phyloP scores from a whole-genome alignment of 2,329 filamentous ascomycete genomes.

The Fusarium tuaranense region DNA sequence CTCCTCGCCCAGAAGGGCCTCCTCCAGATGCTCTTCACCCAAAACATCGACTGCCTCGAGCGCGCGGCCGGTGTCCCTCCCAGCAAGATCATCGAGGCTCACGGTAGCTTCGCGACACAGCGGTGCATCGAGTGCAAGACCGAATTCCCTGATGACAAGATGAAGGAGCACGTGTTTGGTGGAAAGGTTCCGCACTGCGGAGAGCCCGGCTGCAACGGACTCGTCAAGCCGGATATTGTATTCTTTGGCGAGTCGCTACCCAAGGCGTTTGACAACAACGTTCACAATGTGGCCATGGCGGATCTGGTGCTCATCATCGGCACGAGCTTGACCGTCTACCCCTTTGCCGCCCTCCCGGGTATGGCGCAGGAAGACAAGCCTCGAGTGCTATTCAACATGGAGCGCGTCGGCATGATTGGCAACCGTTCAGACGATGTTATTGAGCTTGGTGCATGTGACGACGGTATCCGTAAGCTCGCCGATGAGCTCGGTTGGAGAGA shows the following conservation, averaged over 20 bases:
- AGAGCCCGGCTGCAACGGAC: constrained; percentile 72
- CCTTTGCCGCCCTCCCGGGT: constrained; percentile 85
- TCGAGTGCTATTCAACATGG: constrained; percentile 87
- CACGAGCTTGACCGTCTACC: constrained; percentile 87
- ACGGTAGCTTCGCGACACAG: constrained; percentile 93
- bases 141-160: constrained; percentile 77
- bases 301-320: constrained; percentile 89
- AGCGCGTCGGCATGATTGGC: constrained; percentile 84
- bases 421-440: constrained; percentile 85
- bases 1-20: constrained; percentile 83
- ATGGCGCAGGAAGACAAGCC: constrained; percentile 73
- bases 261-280: constrained; percentile 49
- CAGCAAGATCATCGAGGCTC: constrained; percentile 89
- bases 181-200: constrained; percentile 79
- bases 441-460: constrained; percentile 84
- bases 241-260: constrained; percentile 85
- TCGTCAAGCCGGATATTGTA: constrained; percentile 94
- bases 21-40: constrained; percentile 89
- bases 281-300: constrained; percentile 66
- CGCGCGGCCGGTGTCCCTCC: constrained; percentile 84
- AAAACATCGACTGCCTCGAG: constrained; percentile 98
- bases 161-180: constrained; percentile 75
- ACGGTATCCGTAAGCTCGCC: constrained; percentile 82
- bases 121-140: constrained; percentile 89
- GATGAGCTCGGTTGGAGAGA: constrained; percentile 85